These are phyloP conservation scores for Trichothecium roseum DNA, from an alignment of 2,329 filamentous ascomycete species.

Conservation along the genomic window DNA sequence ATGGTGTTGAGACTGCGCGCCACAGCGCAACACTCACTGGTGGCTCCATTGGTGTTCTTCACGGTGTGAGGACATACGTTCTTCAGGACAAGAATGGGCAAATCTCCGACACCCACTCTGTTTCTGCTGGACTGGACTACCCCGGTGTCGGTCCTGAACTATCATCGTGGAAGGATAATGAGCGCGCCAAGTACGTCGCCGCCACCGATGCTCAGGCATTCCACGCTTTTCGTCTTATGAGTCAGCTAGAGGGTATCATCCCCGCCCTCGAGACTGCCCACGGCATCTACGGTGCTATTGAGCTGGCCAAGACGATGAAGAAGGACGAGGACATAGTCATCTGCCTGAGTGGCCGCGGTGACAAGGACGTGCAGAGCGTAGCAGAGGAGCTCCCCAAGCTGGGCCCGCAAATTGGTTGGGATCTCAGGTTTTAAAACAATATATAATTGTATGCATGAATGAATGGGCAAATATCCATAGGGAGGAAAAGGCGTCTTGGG, in stretches of 20 bases:
- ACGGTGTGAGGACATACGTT: slow-evolving; percentile 93
- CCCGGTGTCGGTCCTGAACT: slow-evolving; percentile 93
- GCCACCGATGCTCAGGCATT: slow-evolving; percentile 91
- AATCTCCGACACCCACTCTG: slow-evolving; percentile 89
- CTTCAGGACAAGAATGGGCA: slow-evolving; percentile 89
- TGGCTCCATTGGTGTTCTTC: slow-evolving; percentile 83
- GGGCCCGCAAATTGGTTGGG: slow-evolving; percentile 78
- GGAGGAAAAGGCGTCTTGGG: background rate
- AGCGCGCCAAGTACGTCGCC: slow-evolving; percentile 78
- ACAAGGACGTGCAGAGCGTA: slow-evolving; percentile 98
- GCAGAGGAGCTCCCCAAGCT: slow-evolving; percentile 85
- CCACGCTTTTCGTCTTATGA: slow-evolving; percentile 72
- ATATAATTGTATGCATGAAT: background rate
- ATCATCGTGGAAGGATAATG: slow-evolving; percentile 81
- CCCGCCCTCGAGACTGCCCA: slow-evolving; percentile 90
- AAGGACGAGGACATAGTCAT: slow-evolving; percentile 88
- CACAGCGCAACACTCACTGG: slow-evolving; percentile 84
- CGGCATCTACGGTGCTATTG: slow-evolving; percentile 78
- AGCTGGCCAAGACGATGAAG: slow-evolving; percentile 81
- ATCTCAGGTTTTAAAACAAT: slow-evolving; percentile 52
- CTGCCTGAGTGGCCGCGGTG: slow-evolving; percentile 83
- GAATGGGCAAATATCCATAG: too few relatives aligned
- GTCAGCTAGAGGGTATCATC: slow-evolving; percentile 90
- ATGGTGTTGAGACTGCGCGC: slow-evolving; percentile 74
- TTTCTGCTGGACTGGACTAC: slow-evolving; percentile 94